A percentile compares a stretch with the other conserved stretches of the same genome.
These are phyloP conservation scores for Nelumbo lutea DNA, from an alignment of 164 flowering plant species.

Conservation along the genomic window DNA sequence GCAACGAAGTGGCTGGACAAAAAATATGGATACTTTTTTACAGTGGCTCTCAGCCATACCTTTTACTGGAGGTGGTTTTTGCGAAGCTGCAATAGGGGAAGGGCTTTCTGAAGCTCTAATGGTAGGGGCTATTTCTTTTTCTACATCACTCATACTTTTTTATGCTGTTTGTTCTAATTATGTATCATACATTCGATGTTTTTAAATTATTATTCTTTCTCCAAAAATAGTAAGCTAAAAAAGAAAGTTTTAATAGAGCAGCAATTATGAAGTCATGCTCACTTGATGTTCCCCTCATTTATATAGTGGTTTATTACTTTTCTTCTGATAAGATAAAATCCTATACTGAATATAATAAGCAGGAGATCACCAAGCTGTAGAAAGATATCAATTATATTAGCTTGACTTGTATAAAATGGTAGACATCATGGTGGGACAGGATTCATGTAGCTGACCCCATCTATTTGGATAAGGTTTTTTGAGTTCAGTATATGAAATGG, in stretches of 20 bases:
- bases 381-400: no score
- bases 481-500: no score
- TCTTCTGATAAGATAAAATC: no score
- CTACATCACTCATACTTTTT: background rate
- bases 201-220: background rate
- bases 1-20: slow-evolving; percentile 89
- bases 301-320: no score
- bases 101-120: slow-evolving; percentile 88
- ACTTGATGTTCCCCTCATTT: background rate
- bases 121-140: slow-evolving; percentile 37
- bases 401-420: no score
- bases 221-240: no score
- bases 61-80: slow-evolving; percentile 88
- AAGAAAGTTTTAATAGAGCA: no score
- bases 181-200: background rate
- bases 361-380: no score
- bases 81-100: slow-evolving; percentile 90
- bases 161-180: background rate
- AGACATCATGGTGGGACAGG: no score
- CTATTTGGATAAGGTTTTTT: no score
- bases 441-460: no score
- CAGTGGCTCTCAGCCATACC: slow-evolving; percentile 77
- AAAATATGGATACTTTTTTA: slow-evolving; percentile 61
- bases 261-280: background rate
- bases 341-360: no score